phyloP scores from a whole-genome alignment of 257 asterid genomes.

The Rehmannia glutinosa region DNA sequence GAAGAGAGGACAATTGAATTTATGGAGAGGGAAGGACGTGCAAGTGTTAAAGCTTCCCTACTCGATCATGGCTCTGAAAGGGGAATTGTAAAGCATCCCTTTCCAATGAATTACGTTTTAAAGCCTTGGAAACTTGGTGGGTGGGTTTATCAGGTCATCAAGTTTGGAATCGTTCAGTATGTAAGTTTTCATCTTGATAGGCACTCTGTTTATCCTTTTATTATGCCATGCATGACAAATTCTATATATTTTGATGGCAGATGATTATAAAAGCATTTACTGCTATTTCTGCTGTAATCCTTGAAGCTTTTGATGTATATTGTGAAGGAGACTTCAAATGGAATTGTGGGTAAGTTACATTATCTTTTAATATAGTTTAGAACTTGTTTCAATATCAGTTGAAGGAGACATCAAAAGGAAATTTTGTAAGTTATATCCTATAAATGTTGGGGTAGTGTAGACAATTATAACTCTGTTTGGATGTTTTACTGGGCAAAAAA shows the following conservation, averaged over 20 bases:
- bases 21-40: conserved; percentile 94
- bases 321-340: conserved; percentile 96
- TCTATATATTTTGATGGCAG: conserved; percentile 42
- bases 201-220: conserved; percentile 7
- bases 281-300: conserved; percentile 83
- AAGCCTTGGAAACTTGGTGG: conserved; percentile 92
- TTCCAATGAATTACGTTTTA: conserved; percentile 70
- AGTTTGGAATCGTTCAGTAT: conserved; percentile 95
- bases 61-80: conserved; percentile 75
- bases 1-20: conserved; percentile 83
- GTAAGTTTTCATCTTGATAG: conserved; percentile 52
- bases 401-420: conserved; percentile 61
- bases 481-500: no score
- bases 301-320: conserved; percentile 87
- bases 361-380: neutral
- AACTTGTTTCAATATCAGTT: conserved; percentile 33
- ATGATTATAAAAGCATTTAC: conserved; percentile 94
- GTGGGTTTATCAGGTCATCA: conserved; percentile 94
- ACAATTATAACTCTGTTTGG: no score
- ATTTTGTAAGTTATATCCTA: conserved; percentile 42
- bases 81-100: conserved; percentile 84
- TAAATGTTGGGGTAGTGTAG: neutral
- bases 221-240: conserved; percentile 4
- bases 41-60: conserved; percentile 60
- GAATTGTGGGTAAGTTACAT: conserved; percentile 89